Conservation (phyloP, 495 filamentous ascomycete species). For the Cudoniella acicularis region DNA sequence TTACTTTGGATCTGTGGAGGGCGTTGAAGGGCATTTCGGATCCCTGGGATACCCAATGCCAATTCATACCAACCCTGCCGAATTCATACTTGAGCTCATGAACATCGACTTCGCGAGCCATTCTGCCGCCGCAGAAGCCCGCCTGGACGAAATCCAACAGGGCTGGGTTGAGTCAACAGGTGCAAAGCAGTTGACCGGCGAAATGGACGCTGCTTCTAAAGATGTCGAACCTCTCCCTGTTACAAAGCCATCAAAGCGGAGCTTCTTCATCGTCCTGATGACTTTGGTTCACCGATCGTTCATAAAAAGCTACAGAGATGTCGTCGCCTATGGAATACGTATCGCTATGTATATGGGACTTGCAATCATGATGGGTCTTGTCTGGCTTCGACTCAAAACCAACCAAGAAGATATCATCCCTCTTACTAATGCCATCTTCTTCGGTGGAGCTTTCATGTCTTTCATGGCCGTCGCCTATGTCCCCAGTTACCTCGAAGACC, state of each 20-base stretch:
- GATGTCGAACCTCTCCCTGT: not conserved
- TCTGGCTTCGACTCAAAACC: constrained; percentile 67
- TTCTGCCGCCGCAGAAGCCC: constrained; percentile 34
- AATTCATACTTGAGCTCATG: constrained; percentile 69
- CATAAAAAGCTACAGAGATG: constrained; percentile 77
- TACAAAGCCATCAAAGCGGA: constrained; percentile 8
- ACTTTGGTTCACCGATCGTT: constrained; percentile 65
- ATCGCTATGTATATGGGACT: constrained; percentile 75
- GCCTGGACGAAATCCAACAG: constrained; percentile 38
- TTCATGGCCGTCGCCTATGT: constrained; percentile 90
- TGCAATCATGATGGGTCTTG: constrained; percentile 84
- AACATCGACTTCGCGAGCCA: constrained; percentile 66
- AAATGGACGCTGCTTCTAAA: not conserved
- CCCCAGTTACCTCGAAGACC: constrained; percentile 78
- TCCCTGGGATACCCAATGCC: constrained; percentile 57
- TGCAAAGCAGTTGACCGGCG: not conserved
- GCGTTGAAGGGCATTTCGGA: constrained; percentile 55
- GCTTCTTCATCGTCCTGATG: constrained; percentile 18
- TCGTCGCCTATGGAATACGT: constrained; percentile 77
- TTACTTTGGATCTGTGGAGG: constrained; percentile 60
- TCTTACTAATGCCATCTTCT: constrained; percentile 79
- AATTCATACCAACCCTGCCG: constrained; percentile 68
- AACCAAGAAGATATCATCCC: constrained; percentile 68
- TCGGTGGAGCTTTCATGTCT: constrained; percentile 81
- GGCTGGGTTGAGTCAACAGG: constrained; percentile 35